phyloP scores from a whole-genome alignment of 805 yeast genomes.

The Candida koratica region DNA sequence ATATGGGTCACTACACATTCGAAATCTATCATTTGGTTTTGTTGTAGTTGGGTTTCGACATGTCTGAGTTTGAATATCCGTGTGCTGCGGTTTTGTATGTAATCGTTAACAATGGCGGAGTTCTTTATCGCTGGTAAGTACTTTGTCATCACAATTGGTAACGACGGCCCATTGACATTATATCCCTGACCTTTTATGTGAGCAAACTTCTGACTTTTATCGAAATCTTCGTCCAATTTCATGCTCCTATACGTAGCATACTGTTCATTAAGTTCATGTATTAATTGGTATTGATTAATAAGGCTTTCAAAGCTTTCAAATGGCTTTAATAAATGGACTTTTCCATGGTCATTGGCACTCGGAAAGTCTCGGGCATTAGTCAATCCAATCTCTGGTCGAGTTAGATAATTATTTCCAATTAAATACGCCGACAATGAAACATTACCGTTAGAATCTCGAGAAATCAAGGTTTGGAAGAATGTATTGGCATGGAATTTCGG shows the following conservation, averaged over 20 bases:
- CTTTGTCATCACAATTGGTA: constrained; percentile 14
- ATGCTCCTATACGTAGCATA: constrained; percentile 1
- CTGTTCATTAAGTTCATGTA: constrained; percentile 22
- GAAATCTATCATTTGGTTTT: constrained; percentile 12
- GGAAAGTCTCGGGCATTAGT: constrained; percentile 18
- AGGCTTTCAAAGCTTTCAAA: constrained; percentile 23
- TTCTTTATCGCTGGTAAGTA: constrained; percentile 1
- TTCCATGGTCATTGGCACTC: constrained; percentile 29
- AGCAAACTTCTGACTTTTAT: constrained; percentile 15
- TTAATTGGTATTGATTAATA: constrained; percentile 37
- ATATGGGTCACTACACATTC: constrained; percentile 41
- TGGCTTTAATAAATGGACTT: constrained; percentile 23
- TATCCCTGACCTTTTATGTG: constrained; percentile 33
- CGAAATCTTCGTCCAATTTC: constrained; percentile 7
- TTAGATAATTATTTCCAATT: constrained; percentile 32
- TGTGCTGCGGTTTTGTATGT: constrained; percentile 15
- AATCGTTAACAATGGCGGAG: constrained; percentile 7
- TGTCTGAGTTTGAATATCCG: constrained; percentile 25
- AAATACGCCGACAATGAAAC: constrained; percentile 32
- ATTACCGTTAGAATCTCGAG: constrained; percentile 33
- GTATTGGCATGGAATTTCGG: constrained; percentile 34
- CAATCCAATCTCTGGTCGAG: neutral
- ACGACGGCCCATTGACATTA: constrained; percentile 31
- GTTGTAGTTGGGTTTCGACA: constrained; percentile 14
- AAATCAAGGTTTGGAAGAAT: constrained; percentile 34